phyloP scores from a whole-genome alignment of 768 basidiomycete species.

The Kwoniella dendrophila region DNA sequence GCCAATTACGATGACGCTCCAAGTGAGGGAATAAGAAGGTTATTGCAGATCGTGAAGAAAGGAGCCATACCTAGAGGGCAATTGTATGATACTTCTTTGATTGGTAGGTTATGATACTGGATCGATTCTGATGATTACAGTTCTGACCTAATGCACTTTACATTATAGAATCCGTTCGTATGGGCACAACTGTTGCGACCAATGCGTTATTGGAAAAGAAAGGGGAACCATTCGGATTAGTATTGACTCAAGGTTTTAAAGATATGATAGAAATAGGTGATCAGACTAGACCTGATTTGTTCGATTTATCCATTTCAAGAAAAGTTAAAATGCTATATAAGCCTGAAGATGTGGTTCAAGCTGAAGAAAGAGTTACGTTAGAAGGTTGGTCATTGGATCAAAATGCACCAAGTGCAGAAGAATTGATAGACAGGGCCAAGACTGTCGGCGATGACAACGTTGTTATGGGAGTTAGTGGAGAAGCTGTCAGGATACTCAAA shows the following conservation, averaged over 20 bases:
- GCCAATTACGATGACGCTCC: slow-evolving; percentile 80
- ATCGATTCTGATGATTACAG: slow-evolving; percentile 1
- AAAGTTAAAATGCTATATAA: slow-evolving; percentile 55
- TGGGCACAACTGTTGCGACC: slow-evolving; percentile 41
- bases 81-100: slow-evolving; percentile 35
- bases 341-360: slow-evolving; percentile 60
- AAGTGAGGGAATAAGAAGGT: slow-evolving; percentile 58
- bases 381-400: slow-evolving; percentile 38
- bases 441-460: slow-evolving; percentile 38
- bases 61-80: slow-evolving; percentile 19
- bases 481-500: slow-evolving; percentile 67
- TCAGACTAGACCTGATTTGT: slow-evolving; percentile 65
- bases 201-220: slow-evolving; percentile 44
- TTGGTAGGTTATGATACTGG: slow-evolving; percentile 13
- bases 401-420: slow-evolving; percentile 30
- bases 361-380: slow-evolving; percentile 38
- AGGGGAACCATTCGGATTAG: slow-evolving; percentile 40
- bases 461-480: slow-evolving; percentile 58
- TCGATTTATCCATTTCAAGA: slow-evolving; percentile 71
- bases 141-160: neutral
- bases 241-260: slow-evolving; percentile 44
- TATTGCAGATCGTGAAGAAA: slow-evolving; percentile 41
- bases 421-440: slow-evolving; percentile 18
- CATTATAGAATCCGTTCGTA: slow-evolving; percentile 20
- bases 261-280: slow-evolving; percentile 39